These are phyloP conservation scores for Arthroderma sp. DNA, from an alignment of 2,329 filamentous ascomycete species.

Conservation along the genomic window DNA sequence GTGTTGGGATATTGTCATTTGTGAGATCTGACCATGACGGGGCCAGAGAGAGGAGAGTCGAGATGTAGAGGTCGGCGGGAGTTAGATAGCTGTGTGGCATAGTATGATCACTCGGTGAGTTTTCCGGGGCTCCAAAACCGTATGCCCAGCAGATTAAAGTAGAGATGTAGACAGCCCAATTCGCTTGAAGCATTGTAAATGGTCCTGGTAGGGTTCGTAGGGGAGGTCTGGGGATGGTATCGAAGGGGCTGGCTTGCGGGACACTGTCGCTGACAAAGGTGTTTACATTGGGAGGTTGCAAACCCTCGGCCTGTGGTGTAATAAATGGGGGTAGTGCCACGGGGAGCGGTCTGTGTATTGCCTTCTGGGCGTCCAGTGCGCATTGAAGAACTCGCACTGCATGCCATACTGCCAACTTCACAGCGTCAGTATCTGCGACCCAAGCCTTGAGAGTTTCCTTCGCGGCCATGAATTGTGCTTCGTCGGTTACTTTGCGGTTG, in stretches of 20 bases:
- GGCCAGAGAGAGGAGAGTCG: constrained; percentile 15
- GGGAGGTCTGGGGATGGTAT: not conserved
- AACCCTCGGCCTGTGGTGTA: not conserved
- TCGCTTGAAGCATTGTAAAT: constrained; percentile 23
- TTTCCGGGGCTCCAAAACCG: constrained; percentile 14
- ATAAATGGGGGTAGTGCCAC: not conserved
- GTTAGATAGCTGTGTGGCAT: not conserved
- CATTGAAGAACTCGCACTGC: constrained; percentile 18
- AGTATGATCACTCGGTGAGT: not conserved
- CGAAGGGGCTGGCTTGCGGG: not conserved
- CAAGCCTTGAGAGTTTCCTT: constrained; percentile 22
- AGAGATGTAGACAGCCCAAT: constrained; percentile 26
- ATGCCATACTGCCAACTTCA: constrained; percentile 25
- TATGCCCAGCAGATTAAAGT: constrained; percentile 27
- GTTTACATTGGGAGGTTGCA: too few species aligned
- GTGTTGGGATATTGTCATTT: constrained; percentile 12
- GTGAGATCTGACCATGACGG: constrained; percentile 15
- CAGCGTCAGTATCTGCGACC: constrained; percentile 19
- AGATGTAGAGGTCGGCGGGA: constrained; percentile 16
- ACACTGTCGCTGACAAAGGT: not conserved
- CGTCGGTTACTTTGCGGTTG: constrained; percentile 24
- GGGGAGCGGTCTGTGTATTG: not conserved
- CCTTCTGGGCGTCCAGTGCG: constrained; percentile 7
- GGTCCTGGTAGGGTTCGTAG: constrained; percentile 4
- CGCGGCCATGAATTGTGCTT: constrained; percentile 22